A percentile compares a stretch with the other conserved stretches of the same genome.
phyloP scores from a whole-genome alignment of 2,329 filamentous ascomycete genomes.

The Aureobasidium sp. region DNA sequence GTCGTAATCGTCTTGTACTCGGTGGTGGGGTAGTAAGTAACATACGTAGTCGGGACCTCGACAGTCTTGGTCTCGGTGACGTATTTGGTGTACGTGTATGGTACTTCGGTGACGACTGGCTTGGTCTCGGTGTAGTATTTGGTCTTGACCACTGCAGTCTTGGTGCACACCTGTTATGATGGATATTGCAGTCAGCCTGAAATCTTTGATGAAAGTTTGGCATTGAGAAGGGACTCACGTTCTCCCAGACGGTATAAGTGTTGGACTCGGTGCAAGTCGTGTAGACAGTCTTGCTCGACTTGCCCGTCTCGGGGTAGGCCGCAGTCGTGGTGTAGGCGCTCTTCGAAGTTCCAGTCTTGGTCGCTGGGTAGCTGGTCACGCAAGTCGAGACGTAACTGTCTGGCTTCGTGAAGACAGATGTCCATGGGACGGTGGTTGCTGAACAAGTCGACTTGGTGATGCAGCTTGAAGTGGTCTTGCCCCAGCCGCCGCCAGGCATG shows the following conservation, averaged over 20 bases:
- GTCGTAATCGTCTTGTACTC: constrained; percentile 13
- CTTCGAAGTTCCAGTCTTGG: neutral
- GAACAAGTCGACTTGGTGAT: constrained; percentile 14
- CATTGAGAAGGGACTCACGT: neutral
- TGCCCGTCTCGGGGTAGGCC: neutral
- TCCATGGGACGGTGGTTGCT: neutral
- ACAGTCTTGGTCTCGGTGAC: neutral
- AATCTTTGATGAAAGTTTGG: neutral
- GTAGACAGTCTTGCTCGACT: neutral
- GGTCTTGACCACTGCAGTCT: neutral
- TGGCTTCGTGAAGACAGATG: neutral
- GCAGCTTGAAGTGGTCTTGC: neutral
- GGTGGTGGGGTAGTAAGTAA: neutral
- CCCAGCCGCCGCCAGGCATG: constrained; percentile 7
- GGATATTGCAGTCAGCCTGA: no score
- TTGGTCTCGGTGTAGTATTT: neutral
- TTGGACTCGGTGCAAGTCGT: neutral
- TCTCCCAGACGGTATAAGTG: neutral
- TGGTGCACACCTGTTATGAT: constrained; percentile 1
- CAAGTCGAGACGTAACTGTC: constrained; percentile 5
- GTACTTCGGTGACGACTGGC: neutral
- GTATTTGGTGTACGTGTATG: neutral
- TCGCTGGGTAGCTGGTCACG: constrained; percentile 7
- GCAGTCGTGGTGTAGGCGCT: constrained; percentile 5
- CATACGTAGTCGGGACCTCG: neutral